phyloP scores from a whole-genome alignment of 257 asterid genomes.

The Rhazya stricta region DNA sequence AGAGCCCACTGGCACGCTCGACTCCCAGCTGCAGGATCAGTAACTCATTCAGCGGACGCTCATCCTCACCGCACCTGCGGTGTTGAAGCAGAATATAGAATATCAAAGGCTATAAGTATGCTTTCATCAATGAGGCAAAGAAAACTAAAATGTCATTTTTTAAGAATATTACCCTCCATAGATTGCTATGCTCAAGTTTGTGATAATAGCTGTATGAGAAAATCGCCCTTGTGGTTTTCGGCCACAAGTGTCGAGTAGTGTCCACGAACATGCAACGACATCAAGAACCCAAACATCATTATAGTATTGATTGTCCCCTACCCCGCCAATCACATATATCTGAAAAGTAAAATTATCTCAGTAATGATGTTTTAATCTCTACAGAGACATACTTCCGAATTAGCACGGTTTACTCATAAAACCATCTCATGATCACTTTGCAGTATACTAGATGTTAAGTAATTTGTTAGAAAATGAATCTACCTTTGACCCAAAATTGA shows the following conservation, averaged over 20 bases:
- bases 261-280: slow-evolving; percentile 54
- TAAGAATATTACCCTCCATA: slow-evolving; percentile 73
- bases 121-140: background rate
- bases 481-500: slow-evolving; percentile 78
- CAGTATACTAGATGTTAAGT: background rate
- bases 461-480: slow-evolving; percentile 15
- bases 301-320: slow-evolving; percentile 75
- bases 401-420: background rate
- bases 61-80: slow-evolving; percentile 95
- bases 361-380: background rate
- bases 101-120: background rate
- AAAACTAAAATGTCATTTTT: background rate
- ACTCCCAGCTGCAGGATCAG: slow-evolving; percentile 54
- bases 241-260: slow-evolving; percentile 47
- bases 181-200: slow-evolving; percentile 54
- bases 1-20: slow-evolving; percentile 22
- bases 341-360: slow-evolving; percentile 17
- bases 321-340: slow-evolving; percentile 87
- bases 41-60: slow-evolving; percentile 74
- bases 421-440: background rate
- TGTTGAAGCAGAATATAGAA: slow-evolving; percentile 2
- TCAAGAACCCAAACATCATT: slow-evolving; percentile 84
- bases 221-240: slow-evolving; percentile 72
- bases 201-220: slow-evolving; percentile 76
- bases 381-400: background rate